Conservation (phyloP, 169 alveolate species). For the Plasmodium knowlesi region DNA sequence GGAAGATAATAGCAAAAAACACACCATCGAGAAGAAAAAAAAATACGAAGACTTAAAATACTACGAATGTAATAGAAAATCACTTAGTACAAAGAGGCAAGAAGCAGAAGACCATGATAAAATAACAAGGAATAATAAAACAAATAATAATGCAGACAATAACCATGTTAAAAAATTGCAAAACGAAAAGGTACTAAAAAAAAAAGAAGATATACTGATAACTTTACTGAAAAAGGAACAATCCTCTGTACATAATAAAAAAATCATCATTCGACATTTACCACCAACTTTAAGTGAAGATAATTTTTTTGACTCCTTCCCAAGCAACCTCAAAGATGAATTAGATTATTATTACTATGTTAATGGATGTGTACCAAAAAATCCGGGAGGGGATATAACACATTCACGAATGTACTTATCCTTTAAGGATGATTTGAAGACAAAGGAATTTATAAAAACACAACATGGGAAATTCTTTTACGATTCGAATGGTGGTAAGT, state of each 20-base stretch:
- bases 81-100: background rate
- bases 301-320: conserved; percentile 65
- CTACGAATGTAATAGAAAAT: conserved; percentile 35
- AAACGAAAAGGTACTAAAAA: conserved; percentile 2
- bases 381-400: conserved; percentile 35
- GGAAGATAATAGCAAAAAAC: conserved; percentile 18
- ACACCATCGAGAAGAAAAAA: conserved; percentile 13
- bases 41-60: conserved; percentile 15
- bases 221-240: conserved; percentile 42
- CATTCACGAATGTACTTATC: conserved; percentile 74
- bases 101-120: conserved; percentile 7
- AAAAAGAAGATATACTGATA: conserved; percentile 42
- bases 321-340: conserved; percentile 68
- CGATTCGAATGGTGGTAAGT: conserved; percentile 51
- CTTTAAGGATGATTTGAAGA: conserved; percentile 73
- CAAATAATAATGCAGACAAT: conserved; percentile 7
- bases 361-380: conserved; percentile 39
- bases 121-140: conserved; percentile 12
- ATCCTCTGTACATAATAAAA: conserved; percentile 42
- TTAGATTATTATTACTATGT: conserved; percentile 75
- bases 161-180: conserved; percentile 20
- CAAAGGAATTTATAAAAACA: conserved; percentile 64
- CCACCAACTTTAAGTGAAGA: conserved; percentile 75
- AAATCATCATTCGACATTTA: conserved; percentile 62
- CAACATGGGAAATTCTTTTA: conserved; percentile 71